Evolutionary conservation across 305 asterid genomes (phyloP).

Genomic region (Ilex paraguariensis): DNA sequence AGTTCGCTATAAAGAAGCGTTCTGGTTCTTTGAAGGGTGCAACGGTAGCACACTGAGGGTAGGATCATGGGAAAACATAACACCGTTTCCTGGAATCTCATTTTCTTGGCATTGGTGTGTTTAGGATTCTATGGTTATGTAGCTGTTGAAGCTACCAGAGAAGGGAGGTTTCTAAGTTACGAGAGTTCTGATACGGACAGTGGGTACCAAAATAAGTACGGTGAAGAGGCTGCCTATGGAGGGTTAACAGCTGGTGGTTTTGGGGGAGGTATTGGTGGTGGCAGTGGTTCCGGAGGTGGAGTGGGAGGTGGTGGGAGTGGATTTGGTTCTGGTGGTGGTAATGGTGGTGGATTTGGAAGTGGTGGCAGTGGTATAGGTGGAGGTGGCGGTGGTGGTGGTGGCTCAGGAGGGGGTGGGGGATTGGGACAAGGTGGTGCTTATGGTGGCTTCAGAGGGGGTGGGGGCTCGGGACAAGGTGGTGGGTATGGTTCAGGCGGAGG

Average conservation of each 20-base stretch:
- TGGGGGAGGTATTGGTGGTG: constrained; percentile 24
- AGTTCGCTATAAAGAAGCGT: constrained; percentile 3
- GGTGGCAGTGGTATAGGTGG: constrained; percentile 9
- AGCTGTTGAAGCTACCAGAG: constrained; percentile 25
- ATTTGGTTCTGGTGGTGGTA: constrained; percentile 12
- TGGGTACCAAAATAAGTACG: neutral
- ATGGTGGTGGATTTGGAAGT: constrained; percentile 7
- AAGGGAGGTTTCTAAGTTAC: constrained; percentile 11
- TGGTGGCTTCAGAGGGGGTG: constrained; percentile 1
- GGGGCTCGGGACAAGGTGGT: constrained; percentile 12
- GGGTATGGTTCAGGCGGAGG: constrained; percentile 9
- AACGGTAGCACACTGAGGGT: too few species aligned
- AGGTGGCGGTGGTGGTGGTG: constrained; percentile 1
- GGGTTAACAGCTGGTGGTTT: constrained; percentile 21
- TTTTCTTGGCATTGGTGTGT: constrained; percentile 29
- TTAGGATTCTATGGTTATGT: constrained; percentile 11
- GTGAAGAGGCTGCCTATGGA: constrained; percentile 6
- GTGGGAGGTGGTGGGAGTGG: constrained; percentile 8
- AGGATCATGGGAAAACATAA: constrained; percentile 14
- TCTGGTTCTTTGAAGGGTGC: neutral
- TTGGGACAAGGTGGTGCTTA: constrained; percentile 13
- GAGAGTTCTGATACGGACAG: neutral
- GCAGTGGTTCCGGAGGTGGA: constrained; percentile 13
- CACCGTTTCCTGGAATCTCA: constrained; percentile 17
- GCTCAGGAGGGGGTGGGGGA: constrained; percentile 10